phyloP scores from a whole-genome alignment of 768 basidiomycete species.

The Russula abietina region DNA sequence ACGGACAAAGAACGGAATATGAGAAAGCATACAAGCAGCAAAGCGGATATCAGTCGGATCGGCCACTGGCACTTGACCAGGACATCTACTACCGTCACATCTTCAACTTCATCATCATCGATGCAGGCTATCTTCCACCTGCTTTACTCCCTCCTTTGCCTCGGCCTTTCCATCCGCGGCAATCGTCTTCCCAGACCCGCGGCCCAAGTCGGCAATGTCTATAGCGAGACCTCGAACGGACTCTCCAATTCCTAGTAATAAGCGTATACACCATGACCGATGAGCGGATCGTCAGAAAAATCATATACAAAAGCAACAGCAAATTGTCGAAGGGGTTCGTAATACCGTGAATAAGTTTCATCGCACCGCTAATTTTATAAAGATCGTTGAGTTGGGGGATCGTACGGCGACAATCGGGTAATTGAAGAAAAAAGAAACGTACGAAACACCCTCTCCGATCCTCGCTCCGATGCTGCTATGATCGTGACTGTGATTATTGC shows the following conservation, averaged over 20 bases:
- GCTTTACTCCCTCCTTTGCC: slow-evolving; percentile 10
- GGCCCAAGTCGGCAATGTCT: slow-evolving; percentile 14
- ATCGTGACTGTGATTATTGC: not conserved
- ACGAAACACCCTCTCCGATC: slow-evolving; percentile 13
- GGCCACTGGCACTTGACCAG: too few species aligned
- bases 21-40: not conserved
- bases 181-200: slow-evolving; percentile 12
- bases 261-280: too few species aligned
- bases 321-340: too few species aligned
- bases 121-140: not conserved
- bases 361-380: slow-evolving; percentile 4
- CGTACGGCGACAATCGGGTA: too few species aligned
- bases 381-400: too few species aligned
- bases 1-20: too few species aligned
- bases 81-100: too few species aligned
- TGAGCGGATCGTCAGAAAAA: not conserved
- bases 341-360: slow-evolving; percentile 12
- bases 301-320: not conserved
- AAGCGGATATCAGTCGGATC: not conserved
- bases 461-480: not conserved
- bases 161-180: slow-evolving; percentile 2
- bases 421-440: too few species aligned
- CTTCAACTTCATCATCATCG: too few species aligned
- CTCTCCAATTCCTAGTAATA: slow-evolving; percentile 20
- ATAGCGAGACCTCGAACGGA: slow-evolving; percentile 11